Evolutionary conservation across 2,329 filamentous ascomycete species (phyloP).

Genomic region (Ophiocordyceps camponoti-rufipedis): DNA sequence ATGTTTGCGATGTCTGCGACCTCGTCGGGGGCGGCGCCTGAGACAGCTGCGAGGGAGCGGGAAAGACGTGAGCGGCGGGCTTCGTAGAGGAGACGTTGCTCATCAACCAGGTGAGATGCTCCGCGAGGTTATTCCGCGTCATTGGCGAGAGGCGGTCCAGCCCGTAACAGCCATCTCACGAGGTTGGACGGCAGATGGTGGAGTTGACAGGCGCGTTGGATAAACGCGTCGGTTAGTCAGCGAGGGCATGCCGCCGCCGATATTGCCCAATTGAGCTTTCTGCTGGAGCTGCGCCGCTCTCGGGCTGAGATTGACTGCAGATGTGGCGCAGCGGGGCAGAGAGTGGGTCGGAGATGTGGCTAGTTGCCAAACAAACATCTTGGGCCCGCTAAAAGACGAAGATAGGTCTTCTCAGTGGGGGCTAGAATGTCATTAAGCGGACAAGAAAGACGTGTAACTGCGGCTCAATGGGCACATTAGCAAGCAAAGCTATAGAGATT

Average conservation of each 20-base stretch:
- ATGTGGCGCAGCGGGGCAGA: no score
- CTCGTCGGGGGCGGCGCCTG: neutral
- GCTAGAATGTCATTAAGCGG: no score
- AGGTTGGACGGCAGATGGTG: neutral
- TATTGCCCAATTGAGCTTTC: no score
- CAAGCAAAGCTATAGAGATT: no score
- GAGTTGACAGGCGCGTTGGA: conserved; percentile 6
- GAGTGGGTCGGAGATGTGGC: no score
- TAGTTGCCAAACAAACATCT: no score
- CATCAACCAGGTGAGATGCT: conserved; percentile 39
- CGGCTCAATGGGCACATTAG: no score
- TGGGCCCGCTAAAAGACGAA: no score
- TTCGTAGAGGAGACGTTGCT: conserved; percentile 24
- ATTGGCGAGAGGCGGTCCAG: conserved; percentile 19
- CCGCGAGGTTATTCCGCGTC: conserved; percentile 42
- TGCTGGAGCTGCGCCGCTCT: no score
- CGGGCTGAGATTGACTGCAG: no score
- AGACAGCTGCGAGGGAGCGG: conserved; percentile 9
- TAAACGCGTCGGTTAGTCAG: conserved; percentile 16
- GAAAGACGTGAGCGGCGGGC: conserved; percentile 19
- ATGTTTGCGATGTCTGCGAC: neutral
- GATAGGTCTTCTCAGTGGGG: no score
- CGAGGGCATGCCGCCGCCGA: conserved; percentile 2
- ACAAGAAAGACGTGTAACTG: no score
- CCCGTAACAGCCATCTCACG: neutral